A percentile compares a stretch with the other conserved stretches of the same genome.
These are phyloP conservation scores for Aspergillus amoenus DNA, from an alignment of 2,329 filamentous ascomycete species.

Conservation along the genomic window DNA sequence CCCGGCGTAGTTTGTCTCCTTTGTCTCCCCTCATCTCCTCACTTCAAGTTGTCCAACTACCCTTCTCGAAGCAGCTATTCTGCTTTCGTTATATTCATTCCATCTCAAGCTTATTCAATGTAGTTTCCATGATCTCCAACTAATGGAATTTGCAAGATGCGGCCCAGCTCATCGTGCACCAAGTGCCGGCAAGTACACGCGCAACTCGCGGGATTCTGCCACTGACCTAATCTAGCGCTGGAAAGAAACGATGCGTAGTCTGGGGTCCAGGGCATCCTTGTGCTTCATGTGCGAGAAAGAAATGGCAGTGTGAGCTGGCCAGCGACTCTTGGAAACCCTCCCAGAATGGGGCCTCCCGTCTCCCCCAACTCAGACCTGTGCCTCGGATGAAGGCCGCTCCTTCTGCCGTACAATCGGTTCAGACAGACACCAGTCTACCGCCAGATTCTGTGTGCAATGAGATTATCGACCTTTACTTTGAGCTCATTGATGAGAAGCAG, in stretches of 20 bases:
- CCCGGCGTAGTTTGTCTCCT: too few relatives aligned
- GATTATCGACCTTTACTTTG: conserved; percentile 7
- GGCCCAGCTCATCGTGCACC: conserved; percentile 2
- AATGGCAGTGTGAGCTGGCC: background rate
- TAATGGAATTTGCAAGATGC: background rate
- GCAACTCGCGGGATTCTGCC: too few relatives aligned
- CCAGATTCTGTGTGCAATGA: conserved; percentile 1
- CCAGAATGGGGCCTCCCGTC: background rate
- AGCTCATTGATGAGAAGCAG: conserved; percentile 7
- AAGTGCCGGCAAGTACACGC: background rate
- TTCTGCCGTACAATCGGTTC: background rate
- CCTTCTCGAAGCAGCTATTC: too few relatives aligned
- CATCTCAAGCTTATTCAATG: too few relatives aligned
- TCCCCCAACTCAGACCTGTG: too few relatives aligned
- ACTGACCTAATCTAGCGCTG: background rate
- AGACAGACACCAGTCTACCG: background rate
- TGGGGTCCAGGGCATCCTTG: background rate
- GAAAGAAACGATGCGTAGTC: conserved; percentile 3
- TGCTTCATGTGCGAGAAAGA: background rate
- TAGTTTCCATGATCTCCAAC: too few relatives aligned
- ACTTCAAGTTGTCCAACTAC: too few relatives aligned
- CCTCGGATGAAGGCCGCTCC: background rate
- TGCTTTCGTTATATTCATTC: fast-evolving
- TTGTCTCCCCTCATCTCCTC: too few relatives aligned
- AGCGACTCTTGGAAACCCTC: background rate